A percentile compares a stretch with the other conserved stretches of the same genome.
phyloP scores from a whole-genome alignment of 805 yeast genomes.

The Candida gorgasii region DNA sequence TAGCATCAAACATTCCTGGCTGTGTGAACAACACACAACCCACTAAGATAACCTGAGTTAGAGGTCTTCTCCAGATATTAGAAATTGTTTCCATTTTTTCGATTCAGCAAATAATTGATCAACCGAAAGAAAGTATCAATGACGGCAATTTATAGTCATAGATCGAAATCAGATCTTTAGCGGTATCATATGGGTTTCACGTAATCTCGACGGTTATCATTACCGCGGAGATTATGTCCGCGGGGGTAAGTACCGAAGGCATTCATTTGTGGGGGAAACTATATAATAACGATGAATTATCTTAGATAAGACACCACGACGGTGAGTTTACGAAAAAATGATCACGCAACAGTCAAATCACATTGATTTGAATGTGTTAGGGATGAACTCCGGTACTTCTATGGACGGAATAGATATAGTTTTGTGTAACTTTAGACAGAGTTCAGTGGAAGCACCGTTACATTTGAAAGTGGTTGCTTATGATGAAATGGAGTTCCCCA shows the following conservation, averaged over 20 bases:
- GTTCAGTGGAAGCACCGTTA: conserved; percentile 9
- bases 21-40: conserved; percentile 14
- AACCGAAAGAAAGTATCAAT: not conserved
- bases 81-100: conserved; percentile 1
- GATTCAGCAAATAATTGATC: not conserved
- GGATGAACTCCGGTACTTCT: conserved; percentile 16
- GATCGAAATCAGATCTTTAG: not conserved
- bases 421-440: conserved; percentile 15
- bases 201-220: too few relatives aligned
- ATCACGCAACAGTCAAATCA: not conserved
- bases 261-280: not conserved
- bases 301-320: too few relatives aligned
- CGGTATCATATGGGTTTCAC: too few relatives aligned
- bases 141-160: conserved; percentile 1
- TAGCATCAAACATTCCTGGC: conserved; percentile 15
- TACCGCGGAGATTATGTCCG: conserved; percentile 4
- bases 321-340: not conserved
- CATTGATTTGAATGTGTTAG: conserved; percentile 13
- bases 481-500: conserved; percentile 15
- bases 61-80: conserved; percentile 9
- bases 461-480: conserved; percentile 13
- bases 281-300: too few relatives aligned
- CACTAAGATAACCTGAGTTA: conserved; percentile 12
- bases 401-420: conserved; percentile 19
- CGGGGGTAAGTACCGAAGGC: not conserved